phyloP scores from a whole-genome alignment of 805 yeast genomes.

The Huiozyma naganishii region DNA sequence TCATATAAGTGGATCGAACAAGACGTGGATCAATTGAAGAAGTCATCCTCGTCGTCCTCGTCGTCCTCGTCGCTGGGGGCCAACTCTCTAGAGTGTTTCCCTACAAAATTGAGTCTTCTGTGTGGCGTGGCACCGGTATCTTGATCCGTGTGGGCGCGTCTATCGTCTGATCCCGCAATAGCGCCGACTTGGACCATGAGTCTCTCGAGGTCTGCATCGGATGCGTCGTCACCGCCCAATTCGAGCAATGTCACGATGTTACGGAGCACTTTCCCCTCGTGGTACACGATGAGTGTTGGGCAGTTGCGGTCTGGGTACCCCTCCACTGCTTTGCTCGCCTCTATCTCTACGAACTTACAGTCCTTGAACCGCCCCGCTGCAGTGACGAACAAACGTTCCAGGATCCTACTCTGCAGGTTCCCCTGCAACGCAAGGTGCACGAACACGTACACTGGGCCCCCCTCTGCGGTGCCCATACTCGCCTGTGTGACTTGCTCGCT shows the following conservation, averaged over 20 bases:
- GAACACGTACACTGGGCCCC: conserved; percentile 45
- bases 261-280: conserved; percentile 64
- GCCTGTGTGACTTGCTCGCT: conserved; percentile 77
- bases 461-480: conserved; percentile 30
- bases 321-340: conserved; percentile 85
- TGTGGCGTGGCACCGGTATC: conserved; percentile 50
- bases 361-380: conserved; percentile 65
- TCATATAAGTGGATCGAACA: not conserved
- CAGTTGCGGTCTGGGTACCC: conserved; percentile 83
- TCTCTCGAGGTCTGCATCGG: conserved; percentile 56
- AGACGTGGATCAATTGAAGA: conserved; percentile 32
- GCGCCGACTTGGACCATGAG: conserved; percentile 60
- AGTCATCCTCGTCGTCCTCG: conserved; percentile 37
- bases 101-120: conserved; percentile 40
- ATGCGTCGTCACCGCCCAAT: conserved; percentile 77
- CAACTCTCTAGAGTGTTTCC: conserved; percentile 27
- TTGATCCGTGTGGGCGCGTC: conserved; percentile 40
- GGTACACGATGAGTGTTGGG: conserved; percentile 81
- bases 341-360: conserved; percentile 83
- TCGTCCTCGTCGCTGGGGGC: conserved; percentile 27
- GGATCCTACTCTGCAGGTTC: conserved; percentile 60
- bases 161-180: conserved; percentile 51
- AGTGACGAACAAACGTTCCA: conserved; percentile 44
- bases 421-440: conserved; percentile 67
- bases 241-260: conserved; percentile 73